phyloP scores from a whole-genome alignment of 257 asterid species.

The Fraxinus pennsylvanica region DNA sequence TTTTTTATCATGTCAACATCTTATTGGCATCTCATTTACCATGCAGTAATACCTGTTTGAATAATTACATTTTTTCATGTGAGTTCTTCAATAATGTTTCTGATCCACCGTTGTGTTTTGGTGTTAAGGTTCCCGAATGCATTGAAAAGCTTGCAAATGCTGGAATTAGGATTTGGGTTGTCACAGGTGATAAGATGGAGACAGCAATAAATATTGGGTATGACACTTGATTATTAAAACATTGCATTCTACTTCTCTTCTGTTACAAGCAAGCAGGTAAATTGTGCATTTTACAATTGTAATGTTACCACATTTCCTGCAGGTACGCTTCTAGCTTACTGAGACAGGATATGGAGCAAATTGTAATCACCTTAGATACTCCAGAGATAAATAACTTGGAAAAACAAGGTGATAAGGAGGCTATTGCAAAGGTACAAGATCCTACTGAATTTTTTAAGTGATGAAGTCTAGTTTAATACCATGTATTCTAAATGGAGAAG shows the following conservation, averaged over 20 bases:
- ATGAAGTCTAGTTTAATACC: background rate
- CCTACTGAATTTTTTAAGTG: conserved; percentile 10
- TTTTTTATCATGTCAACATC: conserved; percentile 2
- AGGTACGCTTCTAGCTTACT: conserved; percentile 92
- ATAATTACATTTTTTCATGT: background rate
- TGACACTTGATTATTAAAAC: conserved; percentile 1
- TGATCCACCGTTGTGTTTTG: conserved; percentile 14
- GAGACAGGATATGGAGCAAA: conserved; percentile 81
- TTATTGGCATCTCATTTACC: background rate
- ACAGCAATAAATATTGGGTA: conserved; percentile 97
- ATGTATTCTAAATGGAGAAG: conserved; percentile 24
- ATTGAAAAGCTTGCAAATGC: conserved; percentile 79
- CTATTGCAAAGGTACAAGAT: conserved; percentile 57
- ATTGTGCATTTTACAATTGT: conserved; percentile 13
- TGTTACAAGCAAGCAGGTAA: conserved; percentile 2
- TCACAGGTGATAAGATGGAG: conserved; percentile 99
- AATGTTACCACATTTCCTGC: conserved; percentile 23
- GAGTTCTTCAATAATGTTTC: background rate
- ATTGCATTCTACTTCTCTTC: background rate
- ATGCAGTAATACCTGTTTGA: background rate
- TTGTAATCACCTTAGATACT: conserved; percentile 73
- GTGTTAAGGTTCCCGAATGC: conserved; percentile 88
- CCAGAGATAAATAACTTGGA: conserved; percentile 59
- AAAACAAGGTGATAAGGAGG: conserved; percentile 72
- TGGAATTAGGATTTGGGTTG: conserved; percentile 93